Conservation (phyloP, 129 eudicot genomes). For the Silybum marianum region DNA sequence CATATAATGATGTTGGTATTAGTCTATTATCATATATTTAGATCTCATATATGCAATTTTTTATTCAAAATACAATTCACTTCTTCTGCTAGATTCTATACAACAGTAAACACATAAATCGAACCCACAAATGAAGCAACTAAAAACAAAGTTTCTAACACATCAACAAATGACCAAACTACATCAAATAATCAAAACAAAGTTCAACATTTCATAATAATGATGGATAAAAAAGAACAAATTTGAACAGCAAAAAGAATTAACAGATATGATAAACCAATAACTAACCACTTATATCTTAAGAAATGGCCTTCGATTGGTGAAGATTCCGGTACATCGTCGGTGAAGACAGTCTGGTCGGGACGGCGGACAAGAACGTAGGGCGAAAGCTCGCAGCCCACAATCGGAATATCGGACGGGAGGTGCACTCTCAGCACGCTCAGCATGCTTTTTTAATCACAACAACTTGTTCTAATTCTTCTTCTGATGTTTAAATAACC, state of each 20-base stretch:
- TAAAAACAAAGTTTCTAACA: too few species aligned
- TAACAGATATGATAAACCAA: not conserved
- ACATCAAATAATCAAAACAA: not conserved
- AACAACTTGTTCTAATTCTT: not conserved
- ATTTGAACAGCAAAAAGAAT: not conserved
- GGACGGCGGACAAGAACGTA: constrained; percentile 64
- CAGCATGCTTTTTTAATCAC: constrained; percentile 62
- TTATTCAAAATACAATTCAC: constrained; percentile 7
- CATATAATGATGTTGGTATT: not conserved
- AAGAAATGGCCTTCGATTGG: constrained; percentile 77
- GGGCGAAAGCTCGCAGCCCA: constrained; percentile 75
- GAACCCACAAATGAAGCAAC: not conserved
- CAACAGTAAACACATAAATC: not conserved
- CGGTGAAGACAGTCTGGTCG: constrained; percentile 49
- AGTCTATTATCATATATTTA: not conserved
- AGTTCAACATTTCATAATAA: not conserved
- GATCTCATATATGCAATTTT: constrained; percentile 1
- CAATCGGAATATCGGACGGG: constrained; percentile 87
- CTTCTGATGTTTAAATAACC: constrained; percentile 6
- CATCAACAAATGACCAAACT: not conserved
- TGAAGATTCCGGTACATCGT: constrained; percentile 61
- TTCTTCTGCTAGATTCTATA: not conserved
- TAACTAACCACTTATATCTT: constrained; percentile 82
- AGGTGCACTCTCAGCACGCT: constrained; percentile 74
- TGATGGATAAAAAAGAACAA: not conserved